Evolutionary conservation across 2,329 filamentous ascomycete species (phyloP), one percentile per base, ranked within the genome.

Genomic region (Orbilia quercus): DNA sequence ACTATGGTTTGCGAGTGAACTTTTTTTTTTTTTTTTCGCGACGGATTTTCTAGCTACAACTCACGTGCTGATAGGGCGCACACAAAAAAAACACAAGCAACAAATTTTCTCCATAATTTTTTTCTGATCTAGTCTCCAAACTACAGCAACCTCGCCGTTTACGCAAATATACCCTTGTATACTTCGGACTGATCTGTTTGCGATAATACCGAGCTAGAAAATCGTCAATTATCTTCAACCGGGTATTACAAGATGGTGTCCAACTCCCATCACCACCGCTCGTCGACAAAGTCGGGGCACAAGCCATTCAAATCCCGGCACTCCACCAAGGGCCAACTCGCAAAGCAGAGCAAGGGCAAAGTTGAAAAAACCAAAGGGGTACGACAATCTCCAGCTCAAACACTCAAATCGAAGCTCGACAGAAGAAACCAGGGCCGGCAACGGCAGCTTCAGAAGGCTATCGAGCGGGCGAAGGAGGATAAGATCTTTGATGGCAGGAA

Each of bases 351-450:
- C 70, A 98, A 98, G 84, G 93, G 77, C 57, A 78, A 77, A 65
- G 58, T 77, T 55, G 76, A 78, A 31, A 76, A 77, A 18, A 53
- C 47, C 11, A 91, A 96, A 79, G 87, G 85, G 78, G 89, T 89
- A 78, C 88, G 94, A 79, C 96, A 91, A 81, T 96, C 94, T 14
- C 91, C 91, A 63, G 92, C 96, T 81, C 95, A 99, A 81, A 92
- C 96, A 83, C 88, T 97, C 82, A 94, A 97, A 91, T 96, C 92
- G 70, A 99, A 98, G 82, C 87, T 99, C 80, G 92, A 96, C 82
- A 90, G 95, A 72, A 89, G 92, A 78, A 98, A 99, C 81, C 92
- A 96, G 83, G 91, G 92, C 77, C 94, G 94, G 81, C 95, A 99
- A 84, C 89, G 90, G 81, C 91, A 94, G 78, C 83, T 90, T 75